phyloP scores from a whole-genome alignment of 2,329 filamentous ascomycete genomes.

The Colletotrichum neosansevieriae region DNA sequence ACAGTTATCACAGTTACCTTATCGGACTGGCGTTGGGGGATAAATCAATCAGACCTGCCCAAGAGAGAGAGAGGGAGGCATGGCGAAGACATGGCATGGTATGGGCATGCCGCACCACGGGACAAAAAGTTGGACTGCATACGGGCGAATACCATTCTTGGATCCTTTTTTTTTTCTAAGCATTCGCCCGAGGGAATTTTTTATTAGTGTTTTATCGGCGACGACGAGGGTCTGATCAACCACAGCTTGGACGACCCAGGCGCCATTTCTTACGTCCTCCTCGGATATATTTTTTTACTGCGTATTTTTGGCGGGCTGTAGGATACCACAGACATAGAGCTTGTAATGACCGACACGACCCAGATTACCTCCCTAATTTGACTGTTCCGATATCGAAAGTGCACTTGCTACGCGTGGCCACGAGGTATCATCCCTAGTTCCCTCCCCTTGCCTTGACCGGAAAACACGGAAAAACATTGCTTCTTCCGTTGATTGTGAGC shows the following conservation, averaged over 20 bases:
- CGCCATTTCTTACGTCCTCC: not conserved
- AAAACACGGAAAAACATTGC: not conserved
- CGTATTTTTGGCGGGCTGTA: conserved; percentile 13
- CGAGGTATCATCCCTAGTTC: too few species aligned
- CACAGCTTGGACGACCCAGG: not conserved
- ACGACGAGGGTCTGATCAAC: not conserved
- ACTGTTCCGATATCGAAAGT: not conserved
- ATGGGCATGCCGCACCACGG: conserved; percentile 3
- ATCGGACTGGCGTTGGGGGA: conserved; percentile 28
- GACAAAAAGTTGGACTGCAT: conserved; percentile 20
- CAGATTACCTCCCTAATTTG: conserved; percentile 12
- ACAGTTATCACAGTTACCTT: not conserved
- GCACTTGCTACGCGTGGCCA: too few species aligned
- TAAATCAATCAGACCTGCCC: conserved; percentile 5
- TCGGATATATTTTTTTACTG: not conserved
- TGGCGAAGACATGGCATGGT: not conserved
- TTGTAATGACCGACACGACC: conserved; percentile 36
- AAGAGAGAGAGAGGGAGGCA: not conserved
- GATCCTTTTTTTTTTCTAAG: not conserved
- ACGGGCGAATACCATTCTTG: conserved; percentile 11
- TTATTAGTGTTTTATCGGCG: not conserved
- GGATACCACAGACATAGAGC: conserved; percentile 34
- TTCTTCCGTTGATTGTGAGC: not conserved
- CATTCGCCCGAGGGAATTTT: conserved; percentile 30
- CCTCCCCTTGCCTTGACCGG: too few species aligned